Percentiles rank a stretch among this genome's conserved stretches.
Evolutionary conservation across 352 stramenopile genomes (phyloP).

Genomic region (Globisporangium alternatum): DNA sequence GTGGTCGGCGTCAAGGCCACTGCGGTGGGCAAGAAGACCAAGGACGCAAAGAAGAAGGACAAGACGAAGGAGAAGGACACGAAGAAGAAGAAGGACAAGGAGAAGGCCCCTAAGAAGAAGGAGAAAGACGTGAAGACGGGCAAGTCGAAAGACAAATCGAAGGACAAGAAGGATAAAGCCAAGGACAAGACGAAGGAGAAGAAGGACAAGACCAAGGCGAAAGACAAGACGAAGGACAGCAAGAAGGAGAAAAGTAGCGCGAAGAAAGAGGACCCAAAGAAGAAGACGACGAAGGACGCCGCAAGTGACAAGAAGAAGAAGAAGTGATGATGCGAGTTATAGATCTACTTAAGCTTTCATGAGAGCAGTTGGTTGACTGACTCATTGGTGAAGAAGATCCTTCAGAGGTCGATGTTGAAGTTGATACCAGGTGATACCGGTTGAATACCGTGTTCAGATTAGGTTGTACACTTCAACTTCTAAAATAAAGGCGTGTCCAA

Average conservation of each 20-base stretch:
- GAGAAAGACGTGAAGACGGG: not conserved
- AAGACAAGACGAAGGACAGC: not conserved
- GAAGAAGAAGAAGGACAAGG: constrained; percentile 22
- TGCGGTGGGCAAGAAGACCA: constrained; percentile 15
- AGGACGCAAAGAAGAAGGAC: constrained; percentile 18
- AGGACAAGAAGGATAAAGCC: constrained; percentile 15
- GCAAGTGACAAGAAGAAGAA: constrained; percentile 3
- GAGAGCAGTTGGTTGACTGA: not conserved
- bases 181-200: not conserved
- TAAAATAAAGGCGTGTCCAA: too few relatives aligned
- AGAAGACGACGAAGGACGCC: not conserved
- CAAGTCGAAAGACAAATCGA: not conserved
- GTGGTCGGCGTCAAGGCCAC: constrained; percentile 18
- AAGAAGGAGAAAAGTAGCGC: not conserved
- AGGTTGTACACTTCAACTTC: not conserved
- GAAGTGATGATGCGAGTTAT: not conserved
- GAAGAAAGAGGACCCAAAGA: not conserved
- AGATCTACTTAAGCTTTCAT: not conserved
- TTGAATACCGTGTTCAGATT: constrained; percentile 1
- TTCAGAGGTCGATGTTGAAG: too few relatives aligned
- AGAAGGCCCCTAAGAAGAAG: constrained; percentile 11
- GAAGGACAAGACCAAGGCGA: not conserved
- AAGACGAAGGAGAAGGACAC: constrained; percentile 12
- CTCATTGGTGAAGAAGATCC: too few relatives aligned
- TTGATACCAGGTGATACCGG: not conserved